Evolutionary conservation across 257 asterid species (phyloP).

Genomic region (Striga asiatica): DNA sequence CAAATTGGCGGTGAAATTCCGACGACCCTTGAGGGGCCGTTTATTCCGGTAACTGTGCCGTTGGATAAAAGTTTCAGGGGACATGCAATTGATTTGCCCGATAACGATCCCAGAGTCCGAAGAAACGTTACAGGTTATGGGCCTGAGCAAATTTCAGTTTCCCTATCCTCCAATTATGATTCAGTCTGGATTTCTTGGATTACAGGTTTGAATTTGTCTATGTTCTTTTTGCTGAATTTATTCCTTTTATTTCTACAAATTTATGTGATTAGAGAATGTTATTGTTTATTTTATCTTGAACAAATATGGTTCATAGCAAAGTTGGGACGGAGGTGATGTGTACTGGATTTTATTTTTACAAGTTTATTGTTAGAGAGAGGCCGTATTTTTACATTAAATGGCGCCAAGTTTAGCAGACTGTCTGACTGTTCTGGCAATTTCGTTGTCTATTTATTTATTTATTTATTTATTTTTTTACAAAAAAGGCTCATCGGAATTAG

Average conservation of each 20-base stretch:
- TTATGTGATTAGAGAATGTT: not conserved
- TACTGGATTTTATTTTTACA: not conserved
- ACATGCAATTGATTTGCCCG: conserved; percentile 73
- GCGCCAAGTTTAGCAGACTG: not conserved
- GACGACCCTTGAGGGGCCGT: conserved; percentile 84
- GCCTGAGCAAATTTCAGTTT: conserved; percentile 82
- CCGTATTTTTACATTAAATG: not conserved
- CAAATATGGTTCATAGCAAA: not conserved
- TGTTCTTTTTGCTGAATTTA: not conserved
- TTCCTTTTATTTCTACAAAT: not conserved
- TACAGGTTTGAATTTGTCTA: conserved; percentile 39
- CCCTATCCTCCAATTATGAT: conserved; percentile 61
- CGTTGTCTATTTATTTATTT: not conserved
- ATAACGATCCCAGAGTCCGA: conserved; percentile 65
- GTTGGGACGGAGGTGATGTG: not conserved
- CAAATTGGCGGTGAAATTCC: conserved; percentile 33
- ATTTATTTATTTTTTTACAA: not conserved
- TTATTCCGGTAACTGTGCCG: conserved; percentile 64
- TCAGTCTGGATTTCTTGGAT: conserved; percentile 96
- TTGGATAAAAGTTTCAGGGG: conserved; percentile 69
- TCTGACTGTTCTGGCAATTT: conserved; percentile 1
- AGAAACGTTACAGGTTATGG: conserved; percentile 52
- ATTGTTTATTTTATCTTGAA: not conserved
- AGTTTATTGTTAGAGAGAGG: not conserved
- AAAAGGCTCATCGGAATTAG: not conserved